phyloP scores from a whole-genome alignment of 2,329 filamentous ascomycete species.

The Sarocladium brachiariae region DNA sequence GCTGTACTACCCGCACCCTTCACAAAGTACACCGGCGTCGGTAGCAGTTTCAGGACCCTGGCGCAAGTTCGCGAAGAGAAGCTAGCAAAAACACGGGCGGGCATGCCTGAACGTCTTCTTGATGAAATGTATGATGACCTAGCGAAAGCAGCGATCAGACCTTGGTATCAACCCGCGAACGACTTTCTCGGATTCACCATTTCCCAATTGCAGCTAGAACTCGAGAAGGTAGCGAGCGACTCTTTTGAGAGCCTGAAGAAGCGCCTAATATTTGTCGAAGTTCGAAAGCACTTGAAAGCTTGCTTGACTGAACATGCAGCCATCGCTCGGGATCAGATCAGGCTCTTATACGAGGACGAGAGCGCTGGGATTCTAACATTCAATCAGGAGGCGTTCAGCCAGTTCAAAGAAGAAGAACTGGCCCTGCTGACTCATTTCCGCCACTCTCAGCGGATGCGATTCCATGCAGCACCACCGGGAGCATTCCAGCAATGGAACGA shows the following conservation, averaged over 20 bases:
- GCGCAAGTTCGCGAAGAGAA: constrained; percentile 49
- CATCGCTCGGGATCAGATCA: constrained; percentile 26
- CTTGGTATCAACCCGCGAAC: constrained; percentile 50
- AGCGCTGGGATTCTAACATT: constrained; percentile 50
- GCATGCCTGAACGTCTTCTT: constrained; percentile 52
- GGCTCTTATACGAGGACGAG: constrained; percentile 46
- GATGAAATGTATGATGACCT: constrained; percentile 54
- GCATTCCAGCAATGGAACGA: constrained; percentile 27
- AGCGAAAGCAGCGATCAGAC: constrained; percentile 46
- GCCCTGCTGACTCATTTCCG: constrained; percentile 39
- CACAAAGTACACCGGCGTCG: constrained; percentile 29
- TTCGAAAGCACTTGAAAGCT: constrained; percentile 31
- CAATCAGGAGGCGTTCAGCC: constrained; percentile 40
- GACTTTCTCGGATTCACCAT: constrained; percentile 42
- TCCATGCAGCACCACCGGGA: constrained; percentile 25
- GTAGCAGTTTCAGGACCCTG: constrained; percentile 38
- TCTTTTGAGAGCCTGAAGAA: constrained; percentile 42
- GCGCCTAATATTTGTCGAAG: constrained; percentile 42
- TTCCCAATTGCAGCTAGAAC: constrained; percentile 36
- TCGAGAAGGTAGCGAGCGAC: constrained; percentile 38
- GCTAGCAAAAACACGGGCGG: constrained; percentile 44
- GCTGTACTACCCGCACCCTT: constrained; percentile 30
- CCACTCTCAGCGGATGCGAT: constrained; percentile 41
- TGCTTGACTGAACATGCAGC: constrained; percentile 36
- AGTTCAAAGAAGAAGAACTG: constrained; percentile 39